A percentile compares a stretch with the other conserved stretches of the same genome.
phyloP scores from a whole-genome alignment of 2,329 filamentous ascomycete species.

The Cladosporium colombiae region DNA sequence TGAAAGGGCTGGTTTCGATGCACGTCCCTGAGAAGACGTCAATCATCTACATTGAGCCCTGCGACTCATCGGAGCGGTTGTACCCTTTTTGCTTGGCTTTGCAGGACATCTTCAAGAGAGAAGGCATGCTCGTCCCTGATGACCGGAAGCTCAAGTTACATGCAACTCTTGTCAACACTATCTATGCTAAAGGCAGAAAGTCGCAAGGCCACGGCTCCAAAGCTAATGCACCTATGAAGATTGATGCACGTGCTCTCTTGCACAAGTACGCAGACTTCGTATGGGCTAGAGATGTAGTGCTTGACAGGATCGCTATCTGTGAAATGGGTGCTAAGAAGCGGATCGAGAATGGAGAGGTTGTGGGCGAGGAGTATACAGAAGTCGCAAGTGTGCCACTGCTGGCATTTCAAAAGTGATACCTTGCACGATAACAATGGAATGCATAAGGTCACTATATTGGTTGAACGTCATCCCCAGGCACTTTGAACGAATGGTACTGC shows the following conservation, averaged over 20 bases:
- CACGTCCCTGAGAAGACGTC: slow-evolving; percentile 58
- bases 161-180: slow-evolving; percentile 82
- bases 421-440: not conserved
- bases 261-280: slow-evolving; percentile 63
- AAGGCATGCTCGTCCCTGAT: slow-evolving; percentile 60
- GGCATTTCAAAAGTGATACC: not conserved
- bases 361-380: slow-evolving; percentile 56
- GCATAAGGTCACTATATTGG: not conserved
- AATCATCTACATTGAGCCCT: slow-evolving; percentile 66
- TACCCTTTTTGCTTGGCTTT: slow-evolving; percentile 60
- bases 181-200: slow-evolving; percentile 62
- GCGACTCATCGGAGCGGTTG: slow-evolving; percentile 55
- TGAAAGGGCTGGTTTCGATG: slow-evolving; percentile 61
- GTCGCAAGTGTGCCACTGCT: slow-evolving; percentile 39
- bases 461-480: not conserved
- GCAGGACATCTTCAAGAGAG: slow-evolving; percentile 55
- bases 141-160: slow-evolving; percentile 71
- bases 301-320: slow-evolving; percentile 77
- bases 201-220: slow-evolving; percentile 36
- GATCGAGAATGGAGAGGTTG: slow-evolving; percentile 48
- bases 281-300: slow-evolving; percentile 68
- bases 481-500: not conserved
- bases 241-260: slow-evolving; percentile 46
- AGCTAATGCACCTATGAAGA: slow-evolving; percentile 40
- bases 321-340: slow-evolving; percentile 80